phyloP scores from a whole-genome alignment of 441 rosid genomes.

The Jatropha podagrica region DNA sequence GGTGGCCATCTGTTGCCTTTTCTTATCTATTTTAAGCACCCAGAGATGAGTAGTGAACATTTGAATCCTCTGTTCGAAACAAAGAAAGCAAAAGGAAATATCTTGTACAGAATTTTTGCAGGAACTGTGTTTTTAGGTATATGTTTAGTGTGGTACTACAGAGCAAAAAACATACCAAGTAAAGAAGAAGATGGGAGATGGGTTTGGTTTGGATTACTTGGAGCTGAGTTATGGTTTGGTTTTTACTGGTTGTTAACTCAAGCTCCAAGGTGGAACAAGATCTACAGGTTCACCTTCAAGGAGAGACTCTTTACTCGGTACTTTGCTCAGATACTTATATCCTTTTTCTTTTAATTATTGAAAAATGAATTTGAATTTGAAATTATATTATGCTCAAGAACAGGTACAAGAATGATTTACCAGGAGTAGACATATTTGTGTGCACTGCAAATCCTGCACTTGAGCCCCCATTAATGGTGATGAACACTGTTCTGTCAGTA shows the following conservation, averaged over 20 bases:
- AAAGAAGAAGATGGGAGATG: conserved; percentile 33
- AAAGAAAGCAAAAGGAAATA: conserved; percentile 22
- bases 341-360: too few species aligned
- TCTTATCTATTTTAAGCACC: neutral
- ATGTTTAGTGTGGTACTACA: conserved; percentile 33
- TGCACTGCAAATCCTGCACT: conserved; percentile 71
- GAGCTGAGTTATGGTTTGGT: conserved; percentile 54
- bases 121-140: conserved; percentile 38
- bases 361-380: too few species aligned
- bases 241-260: conserved; percentile 52
- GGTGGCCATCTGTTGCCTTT: neutral
- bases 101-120: conserved; percentile 35
- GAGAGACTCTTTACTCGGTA: conserved; percentile 48
- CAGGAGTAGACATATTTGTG: conserved; percentile 59
- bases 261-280: conserved; percentile 41
- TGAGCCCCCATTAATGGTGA: conserved; percentile 67
- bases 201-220: conserved; percentile 49
- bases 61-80: conserved; percentile 45
- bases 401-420: conserved; percentile 36
- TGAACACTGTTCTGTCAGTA: conserved; percentile 62
- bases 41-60: conserved; percentile 10
- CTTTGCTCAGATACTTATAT: too few species aligned
- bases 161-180: conserved; percentile 34
- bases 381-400: too few species aligned
- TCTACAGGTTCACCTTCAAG: conserved; percentile 43